Base-by-base conservation (phyloP, 441 rosid genomes). In the Viola pubescens region DNA sequence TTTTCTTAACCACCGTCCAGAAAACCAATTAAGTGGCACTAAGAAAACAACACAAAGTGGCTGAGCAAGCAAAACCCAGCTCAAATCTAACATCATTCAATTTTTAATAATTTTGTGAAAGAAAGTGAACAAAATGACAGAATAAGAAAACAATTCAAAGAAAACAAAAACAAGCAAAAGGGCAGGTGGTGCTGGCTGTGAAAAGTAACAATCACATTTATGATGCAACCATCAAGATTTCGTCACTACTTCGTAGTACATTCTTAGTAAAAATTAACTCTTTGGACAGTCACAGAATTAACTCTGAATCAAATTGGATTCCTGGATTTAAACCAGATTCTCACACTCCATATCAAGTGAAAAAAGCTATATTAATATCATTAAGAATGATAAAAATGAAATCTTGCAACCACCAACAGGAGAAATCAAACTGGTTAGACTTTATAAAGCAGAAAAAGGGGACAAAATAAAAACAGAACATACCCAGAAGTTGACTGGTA, bases 401-500 rank as follows among this genome's bases (percentile, higher is more conserved):
- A 14, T 42, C 5, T 6, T 16, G 46, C 11, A 54, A 50, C 16
- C 42, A 40, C 37, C 52, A 65, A 4, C 52, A 52, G 41, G 16
- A 9, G 45, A 48, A 19, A 8, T 37, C 45, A 44, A 56, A 55
- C 8, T 9, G 3, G 19, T 26, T 26, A 26, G 2, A 26, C 34
- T 26, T 26, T 26, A 26, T 1, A 26, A 26, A 0, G 34, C 34
- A 26, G 34, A 26, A 26, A 26, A 26, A 26, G 34, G 34, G 34
- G 34, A 26, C 34, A 26, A 26, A 26, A 3, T 7, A 3, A 10
- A 54, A 48, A 48, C 48, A 26, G 42, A 11, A 3, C 69, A 67
- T 74, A 86, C 99, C 94, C 78, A 49, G 94, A 46, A 67, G 78
- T 79, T 66, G 96, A 73, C 54, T 85, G 87, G 63, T 62, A 94